Evolutionary conservation across 257 asterid genomes (phyloP).

Genomic region (Solanum rostratum): DNA sequence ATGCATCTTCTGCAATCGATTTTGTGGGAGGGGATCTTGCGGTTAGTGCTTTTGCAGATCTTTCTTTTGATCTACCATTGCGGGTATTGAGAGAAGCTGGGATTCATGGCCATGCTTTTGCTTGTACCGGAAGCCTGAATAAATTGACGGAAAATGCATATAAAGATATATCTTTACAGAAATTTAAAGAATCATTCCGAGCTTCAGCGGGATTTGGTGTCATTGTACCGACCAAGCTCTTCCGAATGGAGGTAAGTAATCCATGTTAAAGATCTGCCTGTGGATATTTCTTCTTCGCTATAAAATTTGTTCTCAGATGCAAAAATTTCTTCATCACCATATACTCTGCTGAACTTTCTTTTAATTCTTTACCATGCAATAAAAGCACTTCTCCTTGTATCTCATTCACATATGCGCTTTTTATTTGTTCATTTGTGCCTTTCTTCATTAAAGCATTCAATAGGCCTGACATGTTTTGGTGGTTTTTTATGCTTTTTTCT

Average conservation of each 20-base stretch:
- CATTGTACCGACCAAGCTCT: slow-evolving; percentile 71
- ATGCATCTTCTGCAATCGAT: slow-evolving; percentile 47
- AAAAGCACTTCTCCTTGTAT: neutral
- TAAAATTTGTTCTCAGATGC: neutral
- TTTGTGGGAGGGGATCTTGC: slow-evolving; percentile 94
- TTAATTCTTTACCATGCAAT: neutral
- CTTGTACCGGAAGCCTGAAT: slow-evolving; percentile 84
- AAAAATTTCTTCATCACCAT: neutral
- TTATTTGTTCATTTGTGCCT: neutral
- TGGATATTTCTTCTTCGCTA: neutral
- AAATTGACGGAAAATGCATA: slow-evolving; percentile 56
- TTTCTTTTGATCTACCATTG: slow-evolving; percentile 88
- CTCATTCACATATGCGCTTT: neutral
- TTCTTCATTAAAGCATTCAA: neutral
- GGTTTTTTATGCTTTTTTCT: neutral
- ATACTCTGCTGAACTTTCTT: neutral
- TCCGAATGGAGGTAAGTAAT: slow-evolving; percentile 82
- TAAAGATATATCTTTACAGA: slow-evolving; percentile 39
- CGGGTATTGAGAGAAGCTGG: slow-evolving; percentile 74
- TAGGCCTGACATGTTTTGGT: neutral
- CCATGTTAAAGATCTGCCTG: neutral
- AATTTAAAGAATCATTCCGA: slow-evolving; percentile 63
- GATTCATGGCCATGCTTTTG: slow-evolving; percentile 80
- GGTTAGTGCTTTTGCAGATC: slow-evolving; percentile 75
- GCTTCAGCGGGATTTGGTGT: slow-evolving; percentile 72